A percentile compares a stretch with the other conserved stretches of the same genome.
phyloP scores from a whole-genome alignment of 495 filamentous ascomycete species.

The Aspergillus kassunensis region DNA sequence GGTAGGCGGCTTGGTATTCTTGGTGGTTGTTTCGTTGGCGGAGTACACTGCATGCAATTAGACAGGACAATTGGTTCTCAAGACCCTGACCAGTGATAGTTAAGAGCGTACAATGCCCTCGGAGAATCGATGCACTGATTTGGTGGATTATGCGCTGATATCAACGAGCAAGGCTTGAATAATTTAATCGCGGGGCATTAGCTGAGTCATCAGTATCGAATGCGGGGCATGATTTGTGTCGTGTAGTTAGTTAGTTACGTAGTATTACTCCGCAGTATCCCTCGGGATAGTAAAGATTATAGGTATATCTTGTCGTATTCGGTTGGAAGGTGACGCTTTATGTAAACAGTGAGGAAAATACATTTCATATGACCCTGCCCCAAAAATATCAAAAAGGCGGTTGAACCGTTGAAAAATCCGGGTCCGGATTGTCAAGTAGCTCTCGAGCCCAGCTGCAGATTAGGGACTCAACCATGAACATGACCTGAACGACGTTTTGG shows the following conservation, averaged over 20 bases:
- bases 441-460: too few species aligned
- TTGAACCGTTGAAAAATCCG: background rate
- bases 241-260: too few species aligned
- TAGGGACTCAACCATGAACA: too few species aligned
- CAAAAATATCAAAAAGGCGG: background rate
- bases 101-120: background rate
- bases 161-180: background rate
- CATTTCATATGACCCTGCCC: background rate
- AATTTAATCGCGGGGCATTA: background rate
- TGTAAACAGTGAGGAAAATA: background rate
- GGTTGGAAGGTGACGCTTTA: background rate
- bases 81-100: too few species aligned
- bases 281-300: too few species aligned
- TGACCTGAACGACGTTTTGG: conserved; percentile 2
- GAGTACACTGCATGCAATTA: background rate
- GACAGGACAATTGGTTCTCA: too few species aligned
- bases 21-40: background rate
- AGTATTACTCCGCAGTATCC: too few species aligned
- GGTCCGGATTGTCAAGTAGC: too few species aligned
- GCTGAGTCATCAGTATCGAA: background rate
- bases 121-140: background rate
- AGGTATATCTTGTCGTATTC: background rate
- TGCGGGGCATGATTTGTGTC: background rate
- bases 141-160: background rate
- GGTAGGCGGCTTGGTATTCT: background rate